These are phyloP conservation scores for Triticum timopheevii DNA, from an alignment of 176 grass and related monocot genomes.

Conservation along the genomic window DNA sequence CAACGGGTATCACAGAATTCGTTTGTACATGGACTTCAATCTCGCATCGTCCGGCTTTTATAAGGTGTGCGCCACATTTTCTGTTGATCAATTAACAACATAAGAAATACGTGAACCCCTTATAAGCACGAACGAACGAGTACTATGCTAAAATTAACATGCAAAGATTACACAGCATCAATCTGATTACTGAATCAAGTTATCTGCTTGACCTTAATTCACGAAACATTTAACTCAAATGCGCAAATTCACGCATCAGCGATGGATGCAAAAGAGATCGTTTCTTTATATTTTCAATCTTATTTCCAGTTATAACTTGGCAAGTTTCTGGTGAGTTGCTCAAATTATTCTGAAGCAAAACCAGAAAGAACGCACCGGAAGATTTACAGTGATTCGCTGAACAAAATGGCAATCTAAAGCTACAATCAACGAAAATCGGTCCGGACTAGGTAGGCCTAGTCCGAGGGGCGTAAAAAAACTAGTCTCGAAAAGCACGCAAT, in stretches of 20 bases:
- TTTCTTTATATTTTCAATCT: conserved; percentile 25
- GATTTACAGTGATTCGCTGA: conserved; percentile 23
- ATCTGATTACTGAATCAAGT: background rate
- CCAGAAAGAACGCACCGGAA: background rate
- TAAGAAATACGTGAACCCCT: too few species aligned
- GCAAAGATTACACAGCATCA: background rate
- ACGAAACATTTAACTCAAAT: background rate
- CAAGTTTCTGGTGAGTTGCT: conserved; percentile 18
- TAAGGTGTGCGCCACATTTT: too few species aligned
- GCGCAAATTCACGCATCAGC: too few species aligned
- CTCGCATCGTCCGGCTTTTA: too few species aligned
- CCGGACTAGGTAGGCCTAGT: conserved; percentile 33
- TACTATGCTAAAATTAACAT: background rate
- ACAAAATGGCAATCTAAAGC: conserved; percentile 47
- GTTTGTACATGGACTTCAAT: too few species aligned
- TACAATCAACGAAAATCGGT: conserved; percentile 20
- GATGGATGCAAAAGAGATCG: background rate
- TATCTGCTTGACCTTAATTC: background rate
- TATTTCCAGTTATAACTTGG: conserved; percentile 40
- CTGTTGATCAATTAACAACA: too few species aligned
- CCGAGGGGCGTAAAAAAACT: background rate
- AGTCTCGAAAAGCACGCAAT: background rate
- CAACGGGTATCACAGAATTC: too few species aligned
- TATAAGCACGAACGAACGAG: too few species aligned
- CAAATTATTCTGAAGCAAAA: conserved; percentile 11